Base-by-base conservation (phyloP, 163 green algal genomes). In the Scenedesmus sp. region DNA sequence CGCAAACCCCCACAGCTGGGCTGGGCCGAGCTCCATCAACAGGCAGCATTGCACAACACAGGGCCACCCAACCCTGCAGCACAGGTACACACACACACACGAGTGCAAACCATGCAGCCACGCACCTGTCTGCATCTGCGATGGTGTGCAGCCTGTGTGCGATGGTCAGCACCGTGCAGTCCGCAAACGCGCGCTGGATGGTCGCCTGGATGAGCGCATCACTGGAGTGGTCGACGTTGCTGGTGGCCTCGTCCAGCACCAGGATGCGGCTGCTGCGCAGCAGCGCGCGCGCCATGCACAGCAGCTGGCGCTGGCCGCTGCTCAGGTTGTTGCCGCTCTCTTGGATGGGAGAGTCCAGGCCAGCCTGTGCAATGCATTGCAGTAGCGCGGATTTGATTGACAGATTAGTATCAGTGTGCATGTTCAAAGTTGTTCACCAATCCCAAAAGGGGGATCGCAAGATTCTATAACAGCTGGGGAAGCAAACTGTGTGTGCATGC, bases 91-190 rank as follows among this genome's bases (percentile, higher is more conserved):
- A 22, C 61, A n/a, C 65, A 40, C 65, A n/a, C 4, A 22, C 6
- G n/a, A 7, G 30, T 1, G 30, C 65, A 40, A 20, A 76, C 65
- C 49, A 40, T n/a, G n/a, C n/a, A n/a, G n/a, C n/a, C n/a, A n/a
- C n/a, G n/a, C 59, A 76, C 65, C 65, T 89, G 89, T 99, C 97
- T 49, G 90, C 95, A 90, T 99, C 97, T 73, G 97, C 96, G 87
- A 99, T 99, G 42, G 98, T 99, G 94, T 98, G 95, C 91, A 99
- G 94, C 2, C 98, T 98, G 96, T 98, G 97, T 6, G 97, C 97
- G 78, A 99, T 97, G 56, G 94, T 94, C 33, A 96, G 82, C 72
- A 96, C 89, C 3, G 90, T 94, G 59, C 88, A 94, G 65, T 96
- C 79, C n/a, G 73, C 78, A 89, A 98, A 98, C 42, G 94, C 94